Conservation (phyloP, 1,284 basidiomycete species). For the Tausonia pullulans region DNA sequence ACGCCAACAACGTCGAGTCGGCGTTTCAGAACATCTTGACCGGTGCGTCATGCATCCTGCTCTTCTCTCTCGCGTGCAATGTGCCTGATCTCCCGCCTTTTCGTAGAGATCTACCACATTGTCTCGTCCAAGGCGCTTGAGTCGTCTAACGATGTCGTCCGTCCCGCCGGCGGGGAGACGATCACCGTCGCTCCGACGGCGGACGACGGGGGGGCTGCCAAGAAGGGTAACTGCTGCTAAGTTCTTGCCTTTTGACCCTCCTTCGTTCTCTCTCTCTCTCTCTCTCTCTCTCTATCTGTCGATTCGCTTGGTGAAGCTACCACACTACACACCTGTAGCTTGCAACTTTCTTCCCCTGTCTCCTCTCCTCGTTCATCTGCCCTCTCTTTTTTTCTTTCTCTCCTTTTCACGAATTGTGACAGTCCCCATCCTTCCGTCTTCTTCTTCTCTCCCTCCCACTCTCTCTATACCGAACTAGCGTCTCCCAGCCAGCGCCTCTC, state of each 20-base stretch:
- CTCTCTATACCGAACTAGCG: not conserved
- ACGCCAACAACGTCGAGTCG: slow-evolving; percentile 93
- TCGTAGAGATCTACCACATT: slow-evolving; percentile 82
- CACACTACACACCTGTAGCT: not conserved
- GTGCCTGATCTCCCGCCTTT: not conserved
- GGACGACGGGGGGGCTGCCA: slow-evolving; percentile 35
- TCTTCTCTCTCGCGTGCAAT: not conserved
- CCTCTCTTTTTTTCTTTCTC: not conserved
- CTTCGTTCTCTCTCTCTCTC: not conserved
- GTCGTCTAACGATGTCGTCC: slow-evolving; percentile 58
- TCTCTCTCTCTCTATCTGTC: not conserved
- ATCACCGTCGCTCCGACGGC: slow-evolving; percentile 57
- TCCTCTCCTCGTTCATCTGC: not conserved
- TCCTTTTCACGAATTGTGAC: not conserved
- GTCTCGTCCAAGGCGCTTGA: slow-evolving; percentile 83
- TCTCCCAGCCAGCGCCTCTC: not conserved
- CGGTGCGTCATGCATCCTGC: slow-evolving; percentile 43
- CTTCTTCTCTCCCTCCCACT: not conserved
- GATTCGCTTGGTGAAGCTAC: not conserved
- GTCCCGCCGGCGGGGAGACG: slow-evolving; percentile 55
- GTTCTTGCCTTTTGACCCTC: not conserved
- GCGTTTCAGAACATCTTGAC: slow-evolving; percentile 97
- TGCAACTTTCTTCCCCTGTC: not conserved
- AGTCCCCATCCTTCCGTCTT: not conserved
- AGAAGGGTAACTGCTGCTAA: slow-evolving; percentile 36